A percentile compares a stretch with the other conserved stretches of the same genome.
These are phyloP conservation scores for Hymenoscyphus fraxineus DNA, from an alignment of 2,329 filamentous ascomycete genomes.

Conservation along the genomic window DNA sequence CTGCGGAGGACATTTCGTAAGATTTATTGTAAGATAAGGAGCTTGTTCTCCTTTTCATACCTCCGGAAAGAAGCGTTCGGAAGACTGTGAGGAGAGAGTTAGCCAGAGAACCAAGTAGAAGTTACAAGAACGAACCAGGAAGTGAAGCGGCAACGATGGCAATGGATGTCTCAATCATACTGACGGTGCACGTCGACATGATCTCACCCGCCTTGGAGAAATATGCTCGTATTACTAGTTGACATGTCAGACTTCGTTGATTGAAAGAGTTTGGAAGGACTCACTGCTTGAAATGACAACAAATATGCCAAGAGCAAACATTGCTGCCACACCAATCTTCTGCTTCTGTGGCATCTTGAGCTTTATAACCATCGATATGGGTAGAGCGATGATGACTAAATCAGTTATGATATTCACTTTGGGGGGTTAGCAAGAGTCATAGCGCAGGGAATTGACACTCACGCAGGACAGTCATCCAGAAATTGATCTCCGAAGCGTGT, in stretches of 20 bases:
- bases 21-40: slow-evolving; percentile 3
- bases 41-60: neutral
- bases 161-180: slow-evolving; percentile 39
- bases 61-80: neutral
- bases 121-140: neutral
- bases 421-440: neutral
- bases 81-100: neutral
- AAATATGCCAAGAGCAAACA: slow-evolving; percentile 16
- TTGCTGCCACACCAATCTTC: slow-evolving; percentile 14
- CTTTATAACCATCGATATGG: slow-evolving; percentile 37
- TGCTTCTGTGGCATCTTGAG: slow-evolving; percentile 32
- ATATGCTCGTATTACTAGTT: slow-evolving; percentile 34
- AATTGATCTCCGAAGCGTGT: slow-evolving; percentile 17
- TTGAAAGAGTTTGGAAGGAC: slow-evolving; percentile 11
- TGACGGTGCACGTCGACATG: slow-evolving; percentile 39
- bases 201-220: slow-evolving; percentile 36
- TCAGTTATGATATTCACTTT: slow-evolving; percentile 17
- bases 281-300: slow-evolving; percentile 16
- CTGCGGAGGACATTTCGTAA: slow-evolving; percentile 19
- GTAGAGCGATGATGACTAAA: slow-evolving; percentile 32
- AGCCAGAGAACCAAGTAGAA: neutral
- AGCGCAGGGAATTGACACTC: neutral
- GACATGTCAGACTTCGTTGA: slow-evolving; percentile 11
- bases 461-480: slow-evolving; percentile 15
- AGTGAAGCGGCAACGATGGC: slow-evolving; percentile 37